Evolutionary conservation across 805 yeast species (phyloP), one percentile per base, ranked within the genome.

Genomic region (Kazachstania bromeliacearum): DNA sequence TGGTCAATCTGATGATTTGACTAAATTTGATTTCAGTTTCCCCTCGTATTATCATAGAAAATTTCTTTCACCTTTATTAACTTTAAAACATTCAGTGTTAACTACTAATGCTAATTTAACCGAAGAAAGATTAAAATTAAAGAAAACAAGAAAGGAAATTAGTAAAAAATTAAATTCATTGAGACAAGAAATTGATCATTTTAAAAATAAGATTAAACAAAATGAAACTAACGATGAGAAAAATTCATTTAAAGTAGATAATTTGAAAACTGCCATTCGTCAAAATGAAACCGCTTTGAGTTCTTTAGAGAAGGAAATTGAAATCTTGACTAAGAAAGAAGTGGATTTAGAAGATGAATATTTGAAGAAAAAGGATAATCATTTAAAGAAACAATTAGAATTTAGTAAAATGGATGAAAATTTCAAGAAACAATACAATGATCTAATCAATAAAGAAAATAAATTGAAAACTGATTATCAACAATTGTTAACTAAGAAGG

Each of bases 81-180:
- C 87, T 1, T 59, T 79, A 27, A 74, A 78, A 45, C 79, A 75
- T 46, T 75, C 82, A 15, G 71, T 79, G 24, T 66, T 75, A 23
- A 76, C 85, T 0, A 77, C 85, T 0, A 73, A 75, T 43, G 71
- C 73, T 17, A 73, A 73, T 27, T 62, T 79, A 29, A 66, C 68
- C 5, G 73, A 75, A 33, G 84, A 77, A 44, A 71, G 72, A 46
- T 48, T 62, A n/a, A 72, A 70, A 38, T 47, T 77, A 45, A 78
- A 76, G 53, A 73, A 74, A 36, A 53, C 69, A 33, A 71, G 73
- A 44, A 71, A 71, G 33, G 85, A 79, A 39, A 67, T 75, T 48
- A 62, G 72, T 35, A 78, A 77, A 46, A 68, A 69, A 36, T 55
- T 77, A 9, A 56, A 65, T 9, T 51, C 73, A 0, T 55, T 75